Conservation (phyloP, 768 basidiomycete genomes). For the Amanita polypyramis region DNA sequence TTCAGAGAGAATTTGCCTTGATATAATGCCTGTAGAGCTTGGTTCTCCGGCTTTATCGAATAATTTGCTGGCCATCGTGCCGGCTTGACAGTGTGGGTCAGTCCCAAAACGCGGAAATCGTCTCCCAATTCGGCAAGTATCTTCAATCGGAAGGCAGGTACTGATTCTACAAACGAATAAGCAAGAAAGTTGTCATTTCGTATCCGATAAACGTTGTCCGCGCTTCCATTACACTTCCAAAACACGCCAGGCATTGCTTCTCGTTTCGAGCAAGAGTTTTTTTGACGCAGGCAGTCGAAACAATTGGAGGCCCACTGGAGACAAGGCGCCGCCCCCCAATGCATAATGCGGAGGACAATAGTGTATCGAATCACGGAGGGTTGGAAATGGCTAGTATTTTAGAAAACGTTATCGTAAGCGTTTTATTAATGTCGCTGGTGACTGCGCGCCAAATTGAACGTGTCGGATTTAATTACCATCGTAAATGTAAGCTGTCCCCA, state of each 20-base stretch:
- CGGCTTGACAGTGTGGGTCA: background rate
- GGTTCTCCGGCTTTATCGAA: no score
- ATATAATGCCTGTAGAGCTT: no score
- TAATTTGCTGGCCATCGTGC: background rate
- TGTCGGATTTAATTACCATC: background rate
- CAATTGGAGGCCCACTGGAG: background rate
- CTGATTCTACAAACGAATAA: background rate
- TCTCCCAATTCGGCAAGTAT: background rate
- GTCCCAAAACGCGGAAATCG: background rate
- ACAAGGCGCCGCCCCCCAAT: no score
- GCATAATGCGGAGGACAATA: background rate
- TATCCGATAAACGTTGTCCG: conserved; percentile 2
- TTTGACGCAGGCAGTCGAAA: background rate
- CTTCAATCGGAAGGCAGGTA: background rate
- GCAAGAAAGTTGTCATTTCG: conserved; percentile 1
- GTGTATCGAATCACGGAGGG: background rate
- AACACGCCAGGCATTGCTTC: background rate
- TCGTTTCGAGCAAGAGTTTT: background rate
- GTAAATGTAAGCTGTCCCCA: background rate
- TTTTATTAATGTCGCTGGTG: no score
- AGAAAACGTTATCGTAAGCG: no score
- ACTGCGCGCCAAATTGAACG: no score
- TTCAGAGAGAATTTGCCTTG: no score
- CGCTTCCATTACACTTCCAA: conserved; percentile 3
- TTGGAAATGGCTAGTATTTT: no score